Percentiles rank a stretch among this genome's conserved stretches.
Evolutionary conservation across 176 grass and related monocot species (phyloP).

Genomic region (Panicum miliaceum): DNA sequence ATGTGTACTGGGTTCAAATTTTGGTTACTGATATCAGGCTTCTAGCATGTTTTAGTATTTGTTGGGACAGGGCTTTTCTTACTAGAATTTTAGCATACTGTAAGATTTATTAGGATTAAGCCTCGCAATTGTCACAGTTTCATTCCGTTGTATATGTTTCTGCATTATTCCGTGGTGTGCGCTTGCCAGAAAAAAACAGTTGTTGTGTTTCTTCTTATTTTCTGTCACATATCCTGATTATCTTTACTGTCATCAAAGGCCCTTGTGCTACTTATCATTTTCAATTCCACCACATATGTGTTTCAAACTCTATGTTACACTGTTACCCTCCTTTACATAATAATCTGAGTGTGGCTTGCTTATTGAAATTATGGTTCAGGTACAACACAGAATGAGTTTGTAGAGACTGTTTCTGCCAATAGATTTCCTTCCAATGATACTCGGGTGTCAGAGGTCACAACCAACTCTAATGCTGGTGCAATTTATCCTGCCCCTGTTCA

Average conservation of each 20-base stretch:
- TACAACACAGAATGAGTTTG: constrained; percentile 29
- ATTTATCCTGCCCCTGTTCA: constrained; percentile 39
- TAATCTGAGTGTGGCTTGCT: neutral
- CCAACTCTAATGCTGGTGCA: constrained; percentile 32
- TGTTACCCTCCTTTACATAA: neutral
- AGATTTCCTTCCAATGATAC: constrained; percentile 30
- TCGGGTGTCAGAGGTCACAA: constrained; percentile 24
- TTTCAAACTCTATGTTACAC: neutral
- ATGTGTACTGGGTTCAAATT: neutral
- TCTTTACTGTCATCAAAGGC: neutral
- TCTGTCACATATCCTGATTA: neutral
- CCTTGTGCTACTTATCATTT: neutral
- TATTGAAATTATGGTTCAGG: constrained; percentile 38
- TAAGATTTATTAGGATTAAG: neutral
- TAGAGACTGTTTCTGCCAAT: constrained; percentile 34
- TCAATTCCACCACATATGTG: neutral
- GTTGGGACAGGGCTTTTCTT: too few species aligned
- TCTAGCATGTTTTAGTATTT: neutral
- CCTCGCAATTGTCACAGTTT: neutral
- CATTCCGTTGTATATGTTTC: neutral
- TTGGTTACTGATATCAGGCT: neutral
- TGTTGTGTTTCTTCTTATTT: neutral
- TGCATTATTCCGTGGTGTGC: neutral
- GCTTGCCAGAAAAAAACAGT: neutral
- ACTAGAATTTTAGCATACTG: neutral